A percentile compares a stretch with the other conserved stretches of the same genome.
phyloP scores from a whole-genome alignment of 2,329 filamentous ascomycete species.

The Fusarium buharicum region DNA sequence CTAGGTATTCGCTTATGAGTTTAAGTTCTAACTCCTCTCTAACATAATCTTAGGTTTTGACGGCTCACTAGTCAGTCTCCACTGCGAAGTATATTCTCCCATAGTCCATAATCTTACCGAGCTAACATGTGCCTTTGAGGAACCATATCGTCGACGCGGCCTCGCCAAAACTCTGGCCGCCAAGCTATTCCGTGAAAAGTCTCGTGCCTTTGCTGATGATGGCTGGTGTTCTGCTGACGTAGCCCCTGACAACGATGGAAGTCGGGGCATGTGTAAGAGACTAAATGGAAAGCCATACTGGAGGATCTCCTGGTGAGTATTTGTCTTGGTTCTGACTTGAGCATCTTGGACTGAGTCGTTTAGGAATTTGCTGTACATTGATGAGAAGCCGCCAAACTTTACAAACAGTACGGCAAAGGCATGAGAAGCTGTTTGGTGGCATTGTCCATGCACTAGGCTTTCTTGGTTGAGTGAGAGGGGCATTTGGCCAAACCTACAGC shows the following conservation, averaged over 20 bases:
- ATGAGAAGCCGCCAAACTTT: slow-evolving; percentile 10
- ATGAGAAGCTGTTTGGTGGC: not conserved
- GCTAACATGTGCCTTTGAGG: slow-evolving; percentile 48
- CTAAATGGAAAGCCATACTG: slow-evolving; percentile 67
- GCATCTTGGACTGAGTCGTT: not conserved
- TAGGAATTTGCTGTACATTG: slow-evolving; percentile 40
- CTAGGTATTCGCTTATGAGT: slow-evolving; percentile 50
- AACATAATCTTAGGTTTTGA: slow-evolving; percentile 59
- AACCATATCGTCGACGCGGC: slow-evolving; percentile 67
- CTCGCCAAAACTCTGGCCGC: slow-evolving; percentile 70
- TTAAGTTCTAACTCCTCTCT: slow-evolving; percentile 1
- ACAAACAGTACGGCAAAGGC: slow-evolving; percentile 8
- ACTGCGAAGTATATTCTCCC: slow-evolving; percentile 61
- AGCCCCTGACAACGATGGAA: slow-evolving; percentile 67
- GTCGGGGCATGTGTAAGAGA: slow-evolving; percentile 70
- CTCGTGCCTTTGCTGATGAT: slow-evolving; percentile 57
- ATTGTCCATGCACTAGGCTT: too few relatives aligned
- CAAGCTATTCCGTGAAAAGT: slow-evolving; percentile 66
- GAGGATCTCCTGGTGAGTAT: slow-evolving; percentile 68
- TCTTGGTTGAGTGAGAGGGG: too few relatives aligned
- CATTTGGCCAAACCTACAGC: too few relatives aligned
- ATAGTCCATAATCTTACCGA: accelerated
- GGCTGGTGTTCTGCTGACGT: slow-evolving; percentile 73
- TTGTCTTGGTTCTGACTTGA: not conserved
- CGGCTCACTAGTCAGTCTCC: slow-evolving; percentile 68